A percentile compares a stretch with the other conserved stretches of the same genome.
Conservation (phyloP, 768 basidiomycete species). For the Glaciozyma martinii region DNA sequence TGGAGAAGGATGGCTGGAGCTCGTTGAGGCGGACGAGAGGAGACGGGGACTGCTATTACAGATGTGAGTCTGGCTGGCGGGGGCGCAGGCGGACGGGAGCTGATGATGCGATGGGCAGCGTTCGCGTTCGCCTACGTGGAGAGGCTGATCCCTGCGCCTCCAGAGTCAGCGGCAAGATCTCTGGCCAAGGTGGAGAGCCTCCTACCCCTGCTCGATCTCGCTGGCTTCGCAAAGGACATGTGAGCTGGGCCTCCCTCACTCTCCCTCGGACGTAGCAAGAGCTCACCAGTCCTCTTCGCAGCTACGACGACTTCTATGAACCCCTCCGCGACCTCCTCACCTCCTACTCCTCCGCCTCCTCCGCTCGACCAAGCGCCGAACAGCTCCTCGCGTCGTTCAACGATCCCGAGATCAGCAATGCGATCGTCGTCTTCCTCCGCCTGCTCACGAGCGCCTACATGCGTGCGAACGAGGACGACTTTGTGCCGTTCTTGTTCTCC, state of each 20-base stretch:
- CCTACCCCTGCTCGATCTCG: conserved; percentile 33
- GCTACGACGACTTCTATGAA: conserved; percentile 57
- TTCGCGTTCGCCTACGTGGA: conserved; percentile 74
- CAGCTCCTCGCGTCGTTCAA: conserved; percentile 51
- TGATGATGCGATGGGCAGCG: conserved; percentile 44
- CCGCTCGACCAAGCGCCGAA: conserved; percentile 40
- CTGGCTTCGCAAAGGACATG: conserved; percentile 20
- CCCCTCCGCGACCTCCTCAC: conserved; percentile 51
- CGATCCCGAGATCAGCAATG: conserved; percentile 40
- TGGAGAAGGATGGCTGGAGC: conserved; percentile 56
- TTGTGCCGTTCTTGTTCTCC: conserved; percentile 64
- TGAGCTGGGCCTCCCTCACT: background rate
- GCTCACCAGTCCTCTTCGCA: conserved; percentile 14
- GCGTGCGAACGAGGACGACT: conserved; percentile 53
- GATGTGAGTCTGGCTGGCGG: conserved; percentile 46
- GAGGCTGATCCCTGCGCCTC: conserved; percentile 47
- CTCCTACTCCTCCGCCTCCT: conserved; percentile 41
- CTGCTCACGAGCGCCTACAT: conserved; percentile 77
- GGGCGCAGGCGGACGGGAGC: background rate
- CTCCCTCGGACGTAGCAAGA: background rate
- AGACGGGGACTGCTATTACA: conserved; percentile 76
- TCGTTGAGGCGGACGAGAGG: conserved; percentile 65
- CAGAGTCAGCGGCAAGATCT: conserved; percentile 34
- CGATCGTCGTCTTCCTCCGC: conserved; percentile 69
- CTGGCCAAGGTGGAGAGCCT: conserved; percentile 50